Evolutionary conservation across 2,329 filamentous ascomycete species (phyloP), one percentile per base, ranked within the genome.

Genomic region (Cladosporium sp.): DNA sequence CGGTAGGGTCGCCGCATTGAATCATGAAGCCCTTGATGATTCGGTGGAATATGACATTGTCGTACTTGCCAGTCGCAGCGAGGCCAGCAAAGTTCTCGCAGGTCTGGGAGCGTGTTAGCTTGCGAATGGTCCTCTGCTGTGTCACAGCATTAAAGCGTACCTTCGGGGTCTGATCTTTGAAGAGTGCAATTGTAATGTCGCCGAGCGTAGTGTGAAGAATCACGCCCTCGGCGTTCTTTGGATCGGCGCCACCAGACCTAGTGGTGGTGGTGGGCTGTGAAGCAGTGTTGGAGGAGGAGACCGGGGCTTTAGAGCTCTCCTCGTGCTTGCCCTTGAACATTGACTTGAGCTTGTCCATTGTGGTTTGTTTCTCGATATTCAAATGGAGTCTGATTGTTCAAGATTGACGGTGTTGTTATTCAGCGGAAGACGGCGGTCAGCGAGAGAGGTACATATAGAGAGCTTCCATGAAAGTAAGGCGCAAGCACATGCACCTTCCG

Each of bases 1-100:
- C 69, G 22, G 68, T 70, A 2, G 69, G 69, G 51, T 72, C 69
- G 30, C 69, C 69, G 42, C 68, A 92, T 75, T 97, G 94, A 70
- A 94, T 91, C 93, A 97, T 97, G 78, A 97, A 97, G 70, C 89
- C 88, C 75, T 88, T 88, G 73, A 97, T 96, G 59, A 70, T 71
- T 40, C 69, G 64, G 63, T 73, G 70, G 65, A 73, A 73, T 62
- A 72, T 67, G 59, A 73, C 70, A 51, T 67, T 66, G 65, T 73
- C 66, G 63, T 73, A 72, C 51, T 72, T 69, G 56, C 69, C 67
- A 4, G 67, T 67, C 17, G 65, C 62, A 36, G 70, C 70, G 38
- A 72, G 64, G 14, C 66, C 69, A 42, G 70, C 67, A 59, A 73
- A 73, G 67, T 73, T 72, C 61, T 67, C 64, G 66, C 66, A 70